phyloP scores from a whole-genome alignment of 2,329 filamentous ascomycete genomes.

The Pseudocercospora crystallina region DNA sequence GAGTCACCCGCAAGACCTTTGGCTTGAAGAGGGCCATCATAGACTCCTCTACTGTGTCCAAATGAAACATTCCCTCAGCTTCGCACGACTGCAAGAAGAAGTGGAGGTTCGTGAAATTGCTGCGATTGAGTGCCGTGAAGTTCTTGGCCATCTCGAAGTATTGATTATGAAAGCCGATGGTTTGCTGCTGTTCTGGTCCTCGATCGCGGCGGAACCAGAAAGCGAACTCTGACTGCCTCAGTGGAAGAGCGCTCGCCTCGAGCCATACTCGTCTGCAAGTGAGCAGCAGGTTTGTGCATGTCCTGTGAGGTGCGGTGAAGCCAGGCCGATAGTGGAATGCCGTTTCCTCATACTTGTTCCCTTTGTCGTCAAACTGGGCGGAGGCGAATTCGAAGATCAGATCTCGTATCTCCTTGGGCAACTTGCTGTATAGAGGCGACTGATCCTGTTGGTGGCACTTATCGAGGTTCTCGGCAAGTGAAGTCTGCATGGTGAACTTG shows the following conservation, averaged over 20 bases:
- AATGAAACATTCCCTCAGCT: constrained; percentile 26
- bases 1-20: constrained; percentile 32
- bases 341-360: constrained; percentile 25
- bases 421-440: constrained; percentile 15
- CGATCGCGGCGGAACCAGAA: constrained; percentile 30
- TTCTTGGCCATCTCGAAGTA: constrained; percentile 9
- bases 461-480: constrained; percentile 7
- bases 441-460: constrained; percentile 15
- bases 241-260: constrained; percentile 34
- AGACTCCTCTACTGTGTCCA: background rate
- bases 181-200: constrained; percentile 4
- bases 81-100: constrained; percentile 29
- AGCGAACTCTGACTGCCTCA: constrained; percentile 32
- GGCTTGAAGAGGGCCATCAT: background rate
- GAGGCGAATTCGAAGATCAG: constrained; percentile 38
- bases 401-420: constrained; percentile 26
- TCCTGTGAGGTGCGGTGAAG: constrained; percentile 27
- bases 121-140: constrained; percentile 12
- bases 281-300: constrained; percentile 29
- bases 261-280: constrained; percentile 40
- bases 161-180: background rate
- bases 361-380: constrained; percentile 31
- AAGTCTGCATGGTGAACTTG: constrained; percentile 8
- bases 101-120: constrained; percentile 21
- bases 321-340: constrained; percentile 37